Base-by-base conservation (phyloP, 441 rosid genomes). In the Geranium incanum region DNA sequence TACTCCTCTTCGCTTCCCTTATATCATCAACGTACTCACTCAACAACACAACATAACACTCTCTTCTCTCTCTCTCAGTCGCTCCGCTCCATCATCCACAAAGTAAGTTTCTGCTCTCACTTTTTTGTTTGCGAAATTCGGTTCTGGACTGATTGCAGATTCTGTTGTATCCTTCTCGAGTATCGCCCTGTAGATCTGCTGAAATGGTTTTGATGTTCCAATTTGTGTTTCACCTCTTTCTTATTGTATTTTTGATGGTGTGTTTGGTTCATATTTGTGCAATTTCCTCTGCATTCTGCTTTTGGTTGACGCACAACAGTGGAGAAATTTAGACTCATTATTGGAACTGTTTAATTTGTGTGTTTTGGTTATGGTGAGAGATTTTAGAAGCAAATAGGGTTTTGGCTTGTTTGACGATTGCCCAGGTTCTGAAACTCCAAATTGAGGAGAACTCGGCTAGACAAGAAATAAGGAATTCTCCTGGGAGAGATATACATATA, bases 161-260 rank as follows among this genome's bases (percentile, higher is more conserved):
- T 76, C 52, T 64, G 38, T 21, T 69, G 72, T 48, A 39, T 39
- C 0, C n/a, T 12, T 67, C 67, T 63, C 36, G 59, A 9, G 50
- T 67, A 71, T 67, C 67, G 63, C 41, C 41, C 6, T 43, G 21
- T 71, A 79, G 86, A 81, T 84, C 84, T 78, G 79, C 68, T 74
- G 63, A n/a, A 33, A 69, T 50, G 74, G 36, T 69, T 71, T 66
- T 60, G 33, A 28, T 28, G 33, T 28, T 28, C 33, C 33, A 1
- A 2, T 28, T 28, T 28, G 33, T 28, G 33, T 28, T 36, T 16
- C 3, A 41, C 18, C 52, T 71, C 28, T 37, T 63, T 23, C 36
- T 15, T 39, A 39, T 19, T 21, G 4, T 21, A 19, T 2, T 19
- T 62, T 3, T 19, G 48, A 23, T 15, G 18, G n/a, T 72, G 65